These are phyloP conservation scores for Xerocomellus chrysenteron DNA, from an alignment of 768 basidiomycete species.

Conservation along the genomic window DNA sequence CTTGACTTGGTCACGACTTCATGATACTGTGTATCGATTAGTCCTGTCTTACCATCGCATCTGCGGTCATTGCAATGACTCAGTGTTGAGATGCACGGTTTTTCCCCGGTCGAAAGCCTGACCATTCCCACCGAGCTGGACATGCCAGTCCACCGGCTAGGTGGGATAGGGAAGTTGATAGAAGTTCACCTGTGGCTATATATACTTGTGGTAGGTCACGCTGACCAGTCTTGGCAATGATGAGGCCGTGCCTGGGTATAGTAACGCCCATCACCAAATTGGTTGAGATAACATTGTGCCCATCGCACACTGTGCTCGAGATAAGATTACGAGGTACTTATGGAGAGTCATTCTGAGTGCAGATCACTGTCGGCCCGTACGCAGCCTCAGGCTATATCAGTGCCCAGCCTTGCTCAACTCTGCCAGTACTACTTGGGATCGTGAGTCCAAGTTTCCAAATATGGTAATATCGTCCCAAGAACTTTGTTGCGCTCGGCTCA, in stretches of 20 bases:
- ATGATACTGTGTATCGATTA: constrained; percentile 34
- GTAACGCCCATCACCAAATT: background rate
- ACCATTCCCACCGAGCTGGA: background rate
- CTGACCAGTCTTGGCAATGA: too few species aligned
- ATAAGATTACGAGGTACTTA: background rate
- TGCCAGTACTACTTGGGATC: too few species aligned
- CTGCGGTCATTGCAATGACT: background rate
- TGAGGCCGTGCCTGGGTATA: too few species aligned
- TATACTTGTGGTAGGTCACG: too few species aligned
- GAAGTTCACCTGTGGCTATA: too few species aligned
- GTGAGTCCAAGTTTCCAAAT: too few species aligned
- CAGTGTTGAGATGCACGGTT: background rate
- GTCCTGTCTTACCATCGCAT: background rate
- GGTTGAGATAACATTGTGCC: background rate
- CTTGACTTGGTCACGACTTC: constrained; percentile 1
- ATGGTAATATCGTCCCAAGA: too few species aligned
- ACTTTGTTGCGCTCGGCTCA: too few species aligned
- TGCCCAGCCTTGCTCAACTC: too few species aligned
- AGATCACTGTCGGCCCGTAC: background rate
- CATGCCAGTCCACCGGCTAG: background rate
- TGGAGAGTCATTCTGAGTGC: background rate
- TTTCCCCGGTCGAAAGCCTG: background rate
- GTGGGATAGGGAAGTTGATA: too few species aligned
- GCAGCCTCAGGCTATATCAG: background rate
- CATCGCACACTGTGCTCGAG: background rate